Conservation (phyloP, 768 basidiomycete species). For the Pleurotus sapidus region DNA sequence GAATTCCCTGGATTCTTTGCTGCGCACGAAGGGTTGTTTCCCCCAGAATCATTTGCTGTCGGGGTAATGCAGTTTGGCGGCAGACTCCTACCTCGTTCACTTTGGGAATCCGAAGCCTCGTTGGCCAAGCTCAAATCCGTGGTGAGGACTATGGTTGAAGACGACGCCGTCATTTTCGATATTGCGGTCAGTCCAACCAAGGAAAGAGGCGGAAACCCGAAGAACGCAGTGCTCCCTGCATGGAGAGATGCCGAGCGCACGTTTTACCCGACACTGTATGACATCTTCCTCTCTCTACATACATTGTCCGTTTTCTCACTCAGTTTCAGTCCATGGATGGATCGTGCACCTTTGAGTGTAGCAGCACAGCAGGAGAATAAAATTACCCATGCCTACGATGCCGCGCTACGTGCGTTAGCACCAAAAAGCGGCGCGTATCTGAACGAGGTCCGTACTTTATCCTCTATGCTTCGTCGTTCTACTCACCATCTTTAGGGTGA, state of each 20-base stretch:
- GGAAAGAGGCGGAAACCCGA: conserved; percentile 7
- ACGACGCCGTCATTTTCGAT: conserved; percentile 6
- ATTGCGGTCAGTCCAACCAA: conserved; percentile 4
- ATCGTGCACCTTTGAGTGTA: background rate
- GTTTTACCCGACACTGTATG: conserved; percentile 1
- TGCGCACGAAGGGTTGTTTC: background rate
- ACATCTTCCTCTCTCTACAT: background rate
- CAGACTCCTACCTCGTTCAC: conserved; percentile 8
- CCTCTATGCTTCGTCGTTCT: background rate
- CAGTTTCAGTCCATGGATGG: background rate
- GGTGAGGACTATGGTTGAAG: conserved; percentile 7
- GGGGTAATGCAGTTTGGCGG: background rate
- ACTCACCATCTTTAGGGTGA: background rate
- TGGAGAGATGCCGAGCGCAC: conserved; percentile 9
- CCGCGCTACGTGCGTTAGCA: background rate
- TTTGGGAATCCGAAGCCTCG: conserved; percentile 6
- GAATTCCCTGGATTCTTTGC: background rate
- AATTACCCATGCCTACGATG: conserved; percentile 7
- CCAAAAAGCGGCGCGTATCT: conserved; percentile 4
- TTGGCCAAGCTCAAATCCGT: conserved; percentile 2
- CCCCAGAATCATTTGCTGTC: background rate
- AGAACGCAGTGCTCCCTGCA: conserved; percentile 8
- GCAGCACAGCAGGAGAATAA: background rate
- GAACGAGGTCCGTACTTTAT: conserved; percentile 5
- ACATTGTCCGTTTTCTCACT: background rate